These are phyloP conservation scores for Eimeria sp. DNA, from an alignment of 169 alveolate genomes.

Conservation along the genomic window DNA sequence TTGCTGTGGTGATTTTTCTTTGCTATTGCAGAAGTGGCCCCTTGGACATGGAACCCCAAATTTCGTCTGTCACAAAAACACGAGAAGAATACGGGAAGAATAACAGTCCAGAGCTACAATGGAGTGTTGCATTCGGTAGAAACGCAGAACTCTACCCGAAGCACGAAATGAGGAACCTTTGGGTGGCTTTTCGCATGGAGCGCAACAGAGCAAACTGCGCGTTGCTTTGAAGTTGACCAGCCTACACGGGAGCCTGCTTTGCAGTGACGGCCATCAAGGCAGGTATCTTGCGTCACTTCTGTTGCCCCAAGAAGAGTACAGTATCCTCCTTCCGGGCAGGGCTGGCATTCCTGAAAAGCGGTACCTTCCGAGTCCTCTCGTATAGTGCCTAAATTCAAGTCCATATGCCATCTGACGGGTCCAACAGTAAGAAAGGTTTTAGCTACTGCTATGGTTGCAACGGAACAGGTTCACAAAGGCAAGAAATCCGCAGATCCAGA, in stretches of 20 bases:
- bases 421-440: not conserved
- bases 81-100: not conserved
- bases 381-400: not conserved
- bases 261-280: constrained; percentile 75
- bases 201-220: not conserved
- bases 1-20: not conserved
- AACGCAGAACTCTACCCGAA: not conserved
- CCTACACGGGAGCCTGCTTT: constrained; percentile 60
- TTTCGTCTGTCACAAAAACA: constrained; percentile 5
- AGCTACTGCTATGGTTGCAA: not conserved
- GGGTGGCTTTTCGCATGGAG: not conserved
- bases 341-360: constrained; percentile 13
- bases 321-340: constrained; percentile 50
- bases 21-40: constrained; percentile 51
- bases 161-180: not conserved
- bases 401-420: not conserved
- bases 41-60: constrained; percentile 71
- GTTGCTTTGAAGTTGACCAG: not conserved
- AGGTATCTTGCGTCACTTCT: not conserved
- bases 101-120: not conserved
- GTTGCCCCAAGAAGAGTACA: constrained; percentile 56
- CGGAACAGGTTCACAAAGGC: not conserved
- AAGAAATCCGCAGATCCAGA: not conserved
- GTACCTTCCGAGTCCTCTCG: not conserved
- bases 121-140: not conserved